phyloP scores from a whole-genome alignment of 331 rosid species.

The Dryas integrifolia region DNA sequence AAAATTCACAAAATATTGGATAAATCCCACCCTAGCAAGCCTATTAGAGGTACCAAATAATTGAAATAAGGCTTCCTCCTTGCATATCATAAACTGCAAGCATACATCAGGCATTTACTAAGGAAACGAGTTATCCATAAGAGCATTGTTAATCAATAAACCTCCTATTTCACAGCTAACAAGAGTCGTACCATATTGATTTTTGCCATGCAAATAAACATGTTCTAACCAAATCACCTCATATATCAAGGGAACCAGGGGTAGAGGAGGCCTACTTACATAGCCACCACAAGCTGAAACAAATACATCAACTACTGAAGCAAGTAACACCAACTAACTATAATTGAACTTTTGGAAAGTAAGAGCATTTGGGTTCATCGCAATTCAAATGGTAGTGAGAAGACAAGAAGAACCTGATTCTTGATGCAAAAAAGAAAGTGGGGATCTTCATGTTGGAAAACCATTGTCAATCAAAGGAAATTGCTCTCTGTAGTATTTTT shows the following conservation, averaged over 20 bases:
- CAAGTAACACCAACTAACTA: not conserved
- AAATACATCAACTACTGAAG: not conserved
- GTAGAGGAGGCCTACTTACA: not conserved
- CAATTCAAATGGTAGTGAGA: not conserved
- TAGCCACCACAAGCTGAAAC: not conserved
- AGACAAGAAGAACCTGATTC: not conserved
- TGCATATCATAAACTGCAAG: conserved; percentile 6
- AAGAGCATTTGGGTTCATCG: not conserved
- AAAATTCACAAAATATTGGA: not conserved
- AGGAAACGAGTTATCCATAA: not conserved
- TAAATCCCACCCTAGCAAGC: not conserved
- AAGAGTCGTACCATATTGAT: not conserved
- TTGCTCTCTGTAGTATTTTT: not conserved
- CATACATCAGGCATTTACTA: not conserved
- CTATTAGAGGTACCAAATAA: not conserved
- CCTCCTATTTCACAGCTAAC: not conserved
- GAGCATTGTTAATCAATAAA: not conserved
- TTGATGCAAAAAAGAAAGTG: too few species aligned
- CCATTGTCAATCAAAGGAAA: not conserved
- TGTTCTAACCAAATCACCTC: not conserved
- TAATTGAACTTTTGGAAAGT: not conserved
- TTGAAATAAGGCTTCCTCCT: conserved; percentile 5
- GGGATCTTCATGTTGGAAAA: not conserved
- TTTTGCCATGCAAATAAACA: not conserved
- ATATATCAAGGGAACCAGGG: not conserved